These are phyloP conservation scores for Kazachstania taianensis DNA, from an alignment of 805 yeast species.

Conservation along the genomic window DNA sequence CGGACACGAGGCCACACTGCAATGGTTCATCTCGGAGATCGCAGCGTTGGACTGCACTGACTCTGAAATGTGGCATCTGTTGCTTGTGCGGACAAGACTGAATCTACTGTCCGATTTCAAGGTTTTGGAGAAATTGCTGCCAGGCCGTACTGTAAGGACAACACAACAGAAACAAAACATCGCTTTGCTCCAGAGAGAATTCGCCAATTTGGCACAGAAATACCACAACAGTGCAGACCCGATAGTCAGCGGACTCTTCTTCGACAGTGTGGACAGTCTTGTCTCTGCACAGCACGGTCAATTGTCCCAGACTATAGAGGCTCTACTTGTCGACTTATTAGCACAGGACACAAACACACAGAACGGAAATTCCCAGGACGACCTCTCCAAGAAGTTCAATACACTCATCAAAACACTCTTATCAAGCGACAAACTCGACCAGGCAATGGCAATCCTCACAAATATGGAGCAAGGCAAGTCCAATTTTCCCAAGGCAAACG, in stretches of 20 bases:
- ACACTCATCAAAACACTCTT: slow-evolving; percentile 22
- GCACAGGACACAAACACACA: neutral
- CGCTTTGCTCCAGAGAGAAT: slow-evolving; percentile 10
- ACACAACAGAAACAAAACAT: neutral
- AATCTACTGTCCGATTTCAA: slow-evolving; percentile 10
- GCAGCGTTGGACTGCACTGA: slow-evolving; percentile 13
- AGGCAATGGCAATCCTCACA: slow-evolving; percentile 17
- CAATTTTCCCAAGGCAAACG: slow-evolving; percentile 15
- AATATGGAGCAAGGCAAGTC: slow-evolving; percentile 4
- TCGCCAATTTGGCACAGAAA: slow-evolving; percentile 12
- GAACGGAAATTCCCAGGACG: neutral
- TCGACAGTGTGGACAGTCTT: slow-evolving; percentile 11
- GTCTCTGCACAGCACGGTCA: slow-evolving; percentile 13
- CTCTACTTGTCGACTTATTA: neutral
- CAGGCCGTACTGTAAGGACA: neutral
- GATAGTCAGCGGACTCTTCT: slow-evolving; percentile 14
- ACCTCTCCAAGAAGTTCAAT: slow-evolving; percentile 18
- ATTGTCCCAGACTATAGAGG: neutral
- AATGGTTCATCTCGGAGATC: slow-evolving; percentile 20
- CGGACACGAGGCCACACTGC: slow-evolving; percentile 7
- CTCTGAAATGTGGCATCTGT: neutral
- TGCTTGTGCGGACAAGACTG: slow-evolving; percentile 19
- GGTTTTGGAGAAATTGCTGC: slow-evolving; percentile 2
- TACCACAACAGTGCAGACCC: slow-evolving; percentile 10
- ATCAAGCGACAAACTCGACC: slow-evolving; percentile 12